A percentile compares a stretch with the other conserved stretches of the same genome.
Evolutionary conservation across 2,329 filamentous ascomycete species (phyloP).

Genomic region (Pseudogymnoascus sp.): DNA sequence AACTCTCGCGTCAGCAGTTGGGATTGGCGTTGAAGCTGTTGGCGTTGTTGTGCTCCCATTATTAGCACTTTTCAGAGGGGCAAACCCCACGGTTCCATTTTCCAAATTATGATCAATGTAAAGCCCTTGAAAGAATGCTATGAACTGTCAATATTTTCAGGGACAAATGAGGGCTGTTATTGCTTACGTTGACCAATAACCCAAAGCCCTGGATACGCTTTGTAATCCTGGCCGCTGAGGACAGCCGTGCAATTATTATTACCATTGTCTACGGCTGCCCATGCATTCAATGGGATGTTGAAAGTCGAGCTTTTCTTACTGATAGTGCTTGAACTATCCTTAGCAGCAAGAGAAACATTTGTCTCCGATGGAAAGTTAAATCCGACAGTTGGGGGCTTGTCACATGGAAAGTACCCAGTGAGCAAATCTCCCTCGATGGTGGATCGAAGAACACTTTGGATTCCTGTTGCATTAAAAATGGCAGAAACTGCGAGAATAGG

Average conservation of each 20-base stretch:
- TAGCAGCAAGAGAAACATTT: not conserved
- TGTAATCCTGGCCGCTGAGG: not conserved
- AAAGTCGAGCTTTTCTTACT: not conserved
- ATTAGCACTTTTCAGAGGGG: not conserved
- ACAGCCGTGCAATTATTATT: not conserved
- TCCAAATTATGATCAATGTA: not conserved
- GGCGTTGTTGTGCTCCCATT: not conserved
- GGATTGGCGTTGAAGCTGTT: not conserved
- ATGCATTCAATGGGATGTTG: not conserved
- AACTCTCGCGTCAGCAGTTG: not conserved
- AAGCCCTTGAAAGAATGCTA: not conserved
- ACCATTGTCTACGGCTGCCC: not conserved
- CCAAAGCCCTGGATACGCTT: not conserved
- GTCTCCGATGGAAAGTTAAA: conserved; percentile 11
- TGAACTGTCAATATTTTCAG: not conserved
- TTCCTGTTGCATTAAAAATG: not conserved
- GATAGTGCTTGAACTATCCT: not conserved
- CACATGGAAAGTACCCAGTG: conserved; percentile 12
- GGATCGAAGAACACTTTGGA: not conserved
- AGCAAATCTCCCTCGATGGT: not conserved
- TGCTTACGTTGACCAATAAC: not conserved
- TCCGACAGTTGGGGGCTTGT: conserved; percentile 9
- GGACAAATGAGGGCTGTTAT: not conserved
- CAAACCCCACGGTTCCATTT: not conserved
- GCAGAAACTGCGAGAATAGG: not conserved